A percentile compares a stretch with the other conserved stretches of the same genome.
These are phyloP conservation scores for Typha latifolia DNA, from an alignment of 176 grass and related monocot genomes.

Conservation along the genomic window DNA sequence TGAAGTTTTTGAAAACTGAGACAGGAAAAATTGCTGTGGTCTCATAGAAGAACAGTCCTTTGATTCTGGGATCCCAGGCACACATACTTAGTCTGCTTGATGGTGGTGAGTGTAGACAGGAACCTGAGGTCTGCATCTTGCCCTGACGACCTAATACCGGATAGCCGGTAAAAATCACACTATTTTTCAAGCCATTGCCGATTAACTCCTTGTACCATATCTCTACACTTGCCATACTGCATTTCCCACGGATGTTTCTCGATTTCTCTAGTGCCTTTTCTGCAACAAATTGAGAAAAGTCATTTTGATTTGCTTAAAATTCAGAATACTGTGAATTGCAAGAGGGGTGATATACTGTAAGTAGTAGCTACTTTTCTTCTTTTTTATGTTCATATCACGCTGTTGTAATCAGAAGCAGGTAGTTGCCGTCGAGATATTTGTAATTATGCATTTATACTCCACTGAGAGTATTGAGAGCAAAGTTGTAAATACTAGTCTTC, in stretches of 20 bases:
- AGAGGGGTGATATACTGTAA: background rate
- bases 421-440: too few relatives aligned
- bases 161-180: slow-evolving; percentile 45
- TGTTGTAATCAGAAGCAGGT: too few relatives aligned
- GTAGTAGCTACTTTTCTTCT: too few relatives aligned
- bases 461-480: too few relatives aligned
- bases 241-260: slow-evolving; percentile 36
- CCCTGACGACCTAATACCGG: slow-evolving; percentile 65
- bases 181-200: slow-evolving; percentile 48
- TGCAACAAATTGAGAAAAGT: slow-evolving; percentile 4
- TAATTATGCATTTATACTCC: too few relatives aligned
- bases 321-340: background rate
- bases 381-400: too few relatives aligned
- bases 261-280: slow-evolving; percentile 46
- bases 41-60: slow-evolving; percentile 82
- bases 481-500: too few relatives aligned
- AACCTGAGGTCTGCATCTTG: slow-evolving; percentile 68
- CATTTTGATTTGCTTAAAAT: background rate
- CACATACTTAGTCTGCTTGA: slow-evolving; percentile 28
- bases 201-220: slow-evolving; percentile 44
- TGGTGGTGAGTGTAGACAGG: slow-evolving; percentile 36
- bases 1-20: slow-evolving; percentile 47
- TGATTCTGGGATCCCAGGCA: slow-evolving; percentile 74
- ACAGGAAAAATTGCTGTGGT: slow-evolving; percentile 58
- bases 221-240: slow-evolving; percentile 26